Base-by-base conservation (phyloP, 371 early-diverging fungal species). In the Mucor piriformis region DNA sequence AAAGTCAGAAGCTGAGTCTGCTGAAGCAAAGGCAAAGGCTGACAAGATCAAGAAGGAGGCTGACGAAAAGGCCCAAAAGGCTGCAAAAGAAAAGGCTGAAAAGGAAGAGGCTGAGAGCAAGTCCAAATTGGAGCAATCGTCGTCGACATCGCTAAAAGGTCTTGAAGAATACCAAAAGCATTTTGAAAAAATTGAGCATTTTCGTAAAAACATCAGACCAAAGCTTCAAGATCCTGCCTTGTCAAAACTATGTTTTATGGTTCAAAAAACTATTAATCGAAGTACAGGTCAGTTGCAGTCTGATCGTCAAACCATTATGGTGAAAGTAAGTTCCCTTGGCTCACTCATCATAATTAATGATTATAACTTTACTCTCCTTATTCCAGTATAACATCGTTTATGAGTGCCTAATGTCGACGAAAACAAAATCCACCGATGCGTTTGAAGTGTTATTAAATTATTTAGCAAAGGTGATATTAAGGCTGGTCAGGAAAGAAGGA, bases 401-500 rank as follows among this genome's bases (percentile, higher is more conserved):
- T 43, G 63, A 91, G 23, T 54, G 73, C 24, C 59, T 82, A 6
- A 72, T 86, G 49, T 73, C 72, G 2, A 72, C 81, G 2, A 70
- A 70, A 46, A 50, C 55, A 43, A 66, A 66, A 20, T 77, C 80
- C 2, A 61, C 73, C 5, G 81, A 76, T 11, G 77, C 79, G 2
- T 86, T 76, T 58, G 72, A 75, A 50, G 73, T 83, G 60, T 70
- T 88, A 43, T 70, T 92, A 54, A 89, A 93, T 34, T 60, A 79
- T 15, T 64, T 83, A 2, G 88, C 91, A 6, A 94, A 94, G 63
- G 67, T 73, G 2, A 51, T 59, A 6, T 58, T 87, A 80, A 63
- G 77, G 61, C 95, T 94, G 83, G 88, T 89, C 3, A 91, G 88
- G 59, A 79, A 70, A 8, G 94, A 94, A 63, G 84, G 89, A 0